Base-by-base conservation (phyloP, 108 stramenopile genomes). In the Skeletonema tropicum region DNA sequence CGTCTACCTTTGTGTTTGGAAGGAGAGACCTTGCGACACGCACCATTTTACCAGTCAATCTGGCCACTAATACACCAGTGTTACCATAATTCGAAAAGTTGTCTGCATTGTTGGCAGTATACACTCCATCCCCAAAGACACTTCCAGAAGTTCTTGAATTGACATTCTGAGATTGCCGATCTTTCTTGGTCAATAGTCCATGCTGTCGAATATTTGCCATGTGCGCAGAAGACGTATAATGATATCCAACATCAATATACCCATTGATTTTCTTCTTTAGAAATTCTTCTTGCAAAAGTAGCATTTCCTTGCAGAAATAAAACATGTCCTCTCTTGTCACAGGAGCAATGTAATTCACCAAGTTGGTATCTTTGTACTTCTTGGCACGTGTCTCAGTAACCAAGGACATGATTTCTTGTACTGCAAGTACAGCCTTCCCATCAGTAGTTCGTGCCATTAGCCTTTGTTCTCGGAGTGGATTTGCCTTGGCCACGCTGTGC, bases 51-150 rank as follows among this genome's bases (percentile, higher is more conserved):
- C 85, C 85, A 15, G 76, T 38, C 17, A 85, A 23, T 13, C 71
- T 19, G 11, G 42, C 64, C 5, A 83, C 85, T 0, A 86, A 12
- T 64, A 86, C 60, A n/a, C 85, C 85, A 17, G 57, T 61, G 38
- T 71, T 42, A 30, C 85, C 85, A 58, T 83, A 83, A 31, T 11
- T 26, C 21, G 46, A 41, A 65, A 82, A 86, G 45, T 64, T 66
- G 15, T 26, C 32, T 15, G 77, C 61, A 57, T 81, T 81, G 35
- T 78, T 80, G 6, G 76, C 81, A 0, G 70, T 80, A 59, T 86
- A 86, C 3, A 86, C 19, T 15, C 85, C 85, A 49, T 73, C 67
- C 35, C 85, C 85, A 77, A 81, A 85, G 6, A 57, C 52, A 23
- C 77, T 62, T 0, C 77, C 73, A 48, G 68, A 49, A 25, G 15